These are phyloP conservation scores for Cladosporium sp. DNA, from an alignment of 2,329 filamentous ascomycete species.

Conservation along the genomic window DNA sequence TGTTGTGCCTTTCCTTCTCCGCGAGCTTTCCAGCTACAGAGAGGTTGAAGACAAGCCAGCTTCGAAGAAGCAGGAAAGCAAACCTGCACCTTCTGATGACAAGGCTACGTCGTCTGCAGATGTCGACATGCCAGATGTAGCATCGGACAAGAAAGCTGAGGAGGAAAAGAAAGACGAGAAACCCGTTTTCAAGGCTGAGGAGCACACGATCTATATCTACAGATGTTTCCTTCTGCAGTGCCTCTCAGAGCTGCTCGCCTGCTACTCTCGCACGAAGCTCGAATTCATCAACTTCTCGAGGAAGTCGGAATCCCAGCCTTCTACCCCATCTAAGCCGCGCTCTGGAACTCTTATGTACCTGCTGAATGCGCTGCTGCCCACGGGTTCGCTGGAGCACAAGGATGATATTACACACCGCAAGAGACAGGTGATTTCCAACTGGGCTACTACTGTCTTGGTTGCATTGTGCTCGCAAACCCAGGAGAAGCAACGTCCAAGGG, in stretches of 20 bases:
- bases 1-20: constrained; percentile 90
- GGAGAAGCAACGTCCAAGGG: constrained; percentile 61
- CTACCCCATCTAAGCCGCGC: constrained; percentile 88
- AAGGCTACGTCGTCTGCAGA: constrained; percentile 39
- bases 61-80: constrained; percentile 39
- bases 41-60: constrained; percentile 84
- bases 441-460: constrained; percentile 81
- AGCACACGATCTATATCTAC: constrained; percentile 95
- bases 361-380: constrained; percentile 70
- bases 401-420: constrained; percentile 80
- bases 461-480: constrained; percentile 83
- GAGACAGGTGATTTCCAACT: constrained; percentile 75
- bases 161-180: constrained; percentile 63
- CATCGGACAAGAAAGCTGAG: constrained; percentile 15
- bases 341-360: constrained; percentile 92
- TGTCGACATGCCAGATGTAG: constrained; percentile 48
- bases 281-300: constrained; percentile 99
- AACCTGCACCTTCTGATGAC: constrained; percentile 31
- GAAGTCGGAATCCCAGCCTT: constrained; percentile 75
- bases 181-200: constrained; percentile 78
- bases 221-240: constrained; percentile 92
- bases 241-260: constrained; percentile 81
- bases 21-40: constrained; percentile 84
- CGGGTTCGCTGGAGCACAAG: constrained; percentile 63
- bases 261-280: constrained; percentile 91